These are phyloP conservation scores for Amylocarpus encephaloides DNA, from an alignment of 2,329 filamentous ascomycete genomes.

Conservation along the genomic window DNA sequence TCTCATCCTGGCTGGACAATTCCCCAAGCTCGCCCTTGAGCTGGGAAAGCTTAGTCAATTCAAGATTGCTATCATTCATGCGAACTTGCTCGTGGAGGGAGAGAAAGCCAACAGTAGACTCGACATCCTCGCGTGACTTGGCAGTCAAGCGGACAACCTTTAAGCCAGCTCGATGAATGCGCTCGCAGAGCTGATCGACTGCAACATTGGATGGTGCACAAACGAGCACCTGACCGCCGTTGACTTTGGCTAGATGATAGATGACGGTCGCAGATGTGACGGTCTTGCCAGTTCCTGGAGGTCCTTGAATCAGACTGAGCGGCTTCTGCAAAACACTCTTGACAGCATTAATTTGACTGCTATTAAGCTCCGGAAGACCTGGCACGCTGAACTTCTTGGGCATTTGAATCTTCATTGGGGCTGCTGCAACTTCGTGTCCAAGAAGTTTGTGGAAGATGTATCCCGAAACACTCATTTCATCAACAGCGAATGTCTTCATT, in stretches of 20 bases:
- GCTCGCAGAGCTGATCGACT: slow-evolving; percentile 95
- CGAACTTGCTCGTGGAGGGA: slow-evolving; percentile 95
- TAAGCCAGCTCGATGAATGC: slow-evolving; percentile 86
- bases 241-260: slow-evolving; percentile 93
- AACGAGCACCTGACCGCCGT: slow-evolving; percentile 87
- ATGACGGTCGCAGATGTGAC: slow-evolving; percentile 98
- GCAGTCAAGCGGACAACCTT: slow-evolving; percentile 98
- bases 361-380: slow-evolving; percentile 87
- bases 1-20: slow-evolving; percentile 91
- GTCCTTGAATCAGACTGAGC: slow-evolving; percentile 91
- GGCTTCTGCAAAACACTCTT: slow-evolving; percentile 92
- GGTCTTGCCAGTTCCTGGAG: slow-evolving; percentile 95
- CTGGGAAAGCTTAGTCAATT: slow-evolving; percentile 85
- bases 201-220: slow-evolving; percentile 98
- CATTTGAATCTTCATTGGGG: slow-evolving; percentile 90
- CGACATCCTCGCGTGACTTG: slow-evolving; percentile 96
- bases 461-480: slow-evolving; percentile 96
- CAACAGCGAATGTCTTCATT: slow-evolving; percentile 98
- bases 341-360: slow-evolving; percentile 92
- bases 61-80: slow-evolving; percentile 93
- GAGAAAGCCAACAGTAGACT: slow-evolving; percentile 94
- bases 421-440: slow-evolving; percentile 88
- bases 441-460: slow-evolving; percentile 98
- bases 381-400: slow-evolving; percentile 97
- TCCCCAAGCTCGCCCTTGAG: slow-evolving; percentile 90